These are phyloP conservation scores for Colletotrichum coccodes DNA, from an alignment of 2,329 filamentous ascomycete genomes.

Conservation along the genomic window DNA sequence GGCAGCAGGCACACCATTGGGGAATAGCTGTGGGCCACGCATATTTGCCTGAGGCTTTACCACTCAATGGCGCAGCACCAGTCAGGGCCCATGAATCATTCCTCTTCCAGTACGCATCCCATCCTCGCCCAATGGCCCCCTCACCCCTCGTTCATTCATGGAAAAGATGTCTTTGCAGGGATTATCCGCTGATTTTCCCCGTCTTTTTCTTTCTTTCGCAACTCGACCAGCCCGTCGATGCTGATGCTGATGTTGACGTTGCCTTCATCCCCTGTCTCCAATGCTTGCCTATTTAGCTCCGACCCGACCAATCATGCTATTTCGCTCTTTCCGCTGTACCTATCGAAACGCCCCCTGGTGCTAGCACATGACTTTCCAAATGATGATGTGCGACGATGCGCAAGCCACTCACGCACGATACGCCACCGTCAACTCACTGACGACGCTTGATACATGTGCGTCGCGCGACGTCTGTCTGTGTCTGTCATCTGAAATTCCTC, in stretches of 20 bases:
- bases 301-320: slow-evolving; percentile 9
- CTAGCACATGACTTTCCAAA: slow-evolving; percentile 17
- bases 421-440: slow-evolving; percentile 15
- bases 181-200: neutral
- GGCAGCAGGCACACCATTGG: slow-evolving; percentile 2
- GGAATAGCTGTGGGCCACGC: neutral
- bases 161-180: neutral
- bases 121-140: neutral
- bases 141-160: neutral
- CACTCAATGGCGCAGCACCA: neutral
- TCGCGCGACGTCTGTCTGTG: neutral
- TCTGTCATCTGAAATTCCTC: no score
- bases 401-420: slow-evolving; percentile 32
- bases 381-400: slow-evolving; percentile 20
- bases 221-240: no score
- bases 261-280: neutral
- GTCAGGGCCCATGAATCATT: slow-evolving; percentile 27
- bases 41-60: slow-evolving; percentile 6
- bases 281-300: neutral
- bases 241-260: neutral
- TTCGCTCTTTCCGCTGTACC: neutral
- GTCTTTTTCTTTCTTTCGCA: neutral
- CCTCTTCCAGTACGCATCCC: neutral
- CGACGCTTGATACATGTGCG: neutral
- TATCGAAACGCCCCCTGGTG: slow-evolving; percentile 7